Evolutionary conservation across 2,329 filamentous ascomycete genomes (phyloP).

Genomic region (Aspergillus ustus): DNA sequence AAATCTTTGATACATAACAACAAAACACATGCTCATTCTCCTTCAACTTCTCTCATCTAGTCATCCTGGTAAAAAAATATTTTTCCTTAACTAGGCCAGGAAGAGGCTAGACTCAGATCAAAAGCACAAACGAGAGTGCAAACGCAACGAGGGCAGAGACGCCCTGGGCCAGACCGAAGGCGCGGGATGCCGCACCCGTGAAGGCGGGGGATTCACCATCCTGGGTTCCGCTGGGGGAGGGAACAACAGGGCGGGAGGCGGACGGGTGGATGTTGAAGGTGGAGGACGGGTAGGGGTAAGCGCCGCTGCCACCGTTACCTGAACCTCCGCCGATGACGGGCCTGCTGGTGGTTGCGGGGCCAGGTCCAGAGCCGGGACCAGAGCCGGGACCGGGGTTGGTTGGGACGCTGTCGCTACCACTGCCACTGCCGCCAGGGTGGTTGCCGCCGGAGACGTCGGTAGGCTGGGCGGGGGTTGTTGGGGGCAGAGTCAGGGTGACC

Average conservation of each 20-base stretch:
- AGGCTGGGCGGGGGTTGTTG: conserved; percentile 11
- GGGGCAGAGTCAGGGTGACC: conserved; percentile 41
- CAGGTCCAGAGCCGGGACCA: background rate
- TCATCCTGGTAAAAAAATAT: conserved; percentile 1
- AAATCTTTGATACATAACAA: background rate
- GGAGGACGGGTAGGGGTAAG: conserved; percentile 17
- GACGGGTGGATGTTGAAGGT: conserved; percentile 24
- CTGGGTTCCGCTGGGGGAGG: conserved; percentile 24
- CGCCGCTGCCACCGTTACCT: conserved; percentile 10
- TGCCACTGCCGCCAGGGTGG: background rate
- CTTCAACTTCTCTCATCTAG: background rate
- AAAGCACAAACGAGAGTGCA: conserved; percentile 19
- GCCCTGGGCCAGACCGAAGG: conserved; percentile 18
- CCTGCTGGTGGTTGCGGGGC: conserved; percentile 12
- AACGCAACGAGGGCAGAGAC: conserved; percentile 14
- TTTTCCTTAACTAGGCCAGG: background rate
- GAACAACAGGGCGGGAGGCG: background rate
- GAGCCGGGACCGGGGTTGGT: background rate
- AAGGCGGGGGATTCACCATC: conserved; percentile 23
- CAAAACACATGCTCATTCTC: background rate
- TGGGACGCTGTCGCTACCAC: background rate
- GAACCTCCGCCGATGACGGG: conserved; percentile 10
- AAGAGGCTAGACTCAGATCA: conserved; percentile 20
- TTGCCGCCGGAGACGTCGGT: background rate
- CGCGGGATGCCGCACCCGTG: conserved; percentile 26